phyloP scores from a whole-genome alignment of 202 grass and related monocot genomes.

The Dendrocalamus latiflorus region DNA sequence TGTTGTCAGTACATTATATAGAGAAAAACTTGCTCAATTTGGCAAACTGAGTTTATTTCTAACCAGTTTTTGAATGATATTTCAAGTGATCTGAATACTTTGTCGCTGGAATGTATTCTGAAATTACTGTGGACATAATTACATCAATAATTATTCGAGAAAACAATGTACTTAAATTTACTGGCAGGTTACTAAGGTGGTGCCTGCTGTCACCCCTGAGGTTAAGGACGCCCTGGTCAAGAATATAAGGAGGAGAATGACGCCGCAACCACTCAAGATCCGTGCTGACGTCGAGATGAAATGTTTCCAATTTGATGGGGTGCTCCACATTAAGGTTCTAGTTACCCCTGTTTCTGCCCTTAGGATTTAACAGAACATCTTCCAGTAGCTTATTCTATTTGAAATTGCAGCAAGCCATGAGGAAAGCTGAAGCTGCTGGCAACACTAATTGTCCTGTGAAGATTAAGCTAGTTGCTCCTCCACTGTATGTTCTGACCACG shows the following conservation, averaged over 20 bases:
- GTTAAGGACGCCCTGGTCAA: constrained; percentile 80
- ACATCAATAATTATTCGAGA: background rate
- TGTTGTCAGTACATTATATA: background rate
- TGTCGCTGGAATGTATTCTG: background rate
- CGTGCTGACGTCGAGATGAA: constrained; percentile 88
- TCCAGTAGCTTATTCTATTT: too few relatives aligned
- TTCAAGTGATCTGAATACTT: background rate
- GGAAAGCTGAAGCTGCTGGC: constrained; percentile 63
- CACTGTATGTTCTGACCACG: constrained; percentile 76
- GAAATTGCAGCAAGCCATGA: too few relatives aligned
- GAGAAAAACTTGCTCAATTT: background rate
- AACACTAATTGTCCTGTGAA: constrained; percentile 73
- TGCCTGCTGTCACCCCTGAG: too few relatives aligned
- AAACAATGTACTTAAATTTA: constrained; percentile 2
- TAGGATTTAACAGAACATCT: too few relatives aligned
- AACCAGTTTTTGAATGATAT: background rate
- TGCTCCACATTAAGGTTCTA: too few relatives aligned
- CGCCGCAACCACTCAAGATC: constrained; percentile 88
- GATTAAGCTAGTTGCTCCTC: constrained; percentile 77
- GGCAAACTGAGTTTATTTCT: background rate
- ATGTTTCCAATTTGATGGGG: constrained; percentile 91
- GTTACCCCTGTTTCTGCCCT: too few relatives aligned
- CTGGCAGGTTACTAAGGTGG: constrained; percentile 60
- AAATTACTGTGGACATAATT: background rate
- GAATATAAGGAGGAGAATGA: constrained; percentile 95